These are phyloP conservation scores for Phaeomoniella chlamydospora DNA, from an alignment of 2,329 filamentous ascomycete genomes.

Conservation along the genomic window DNA sequence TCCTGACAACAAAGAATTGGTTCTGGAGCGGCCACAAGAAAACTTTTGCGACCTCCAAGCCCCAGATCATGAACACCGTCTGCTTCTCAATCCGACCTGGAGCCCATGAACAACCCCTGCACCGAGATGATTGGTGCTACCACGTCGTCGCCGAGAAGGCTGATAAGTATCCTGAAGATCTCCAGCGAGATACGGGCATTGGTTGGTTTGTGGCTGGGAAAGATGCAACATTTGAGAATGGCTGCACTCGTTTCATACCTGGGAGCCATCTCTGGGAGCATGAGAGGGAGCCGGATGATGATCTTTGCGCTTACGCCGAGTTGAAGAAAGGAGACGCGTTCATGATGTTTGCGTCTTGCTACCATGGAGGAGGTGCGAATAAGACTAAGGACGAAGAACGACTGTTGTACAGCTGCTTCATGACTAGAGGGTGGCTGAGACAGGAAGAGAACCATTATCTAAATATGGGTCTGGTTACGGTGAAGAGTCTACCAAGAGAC, in stretches of 20 bases:
- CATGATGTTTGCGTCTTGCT: constrained; percentile 17
- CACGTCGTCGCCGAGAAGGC: constrained; percentile 4
- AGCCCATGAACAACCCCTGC: constrained; percentile 6
- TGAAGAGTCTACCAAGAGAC: constrained; percentile 3
- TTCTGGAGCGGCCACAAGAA: constrained; percentile 16
- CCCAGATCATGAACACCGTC: constrained; percentile 10
- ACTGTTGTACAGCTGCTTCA: constrained; percentile 17
- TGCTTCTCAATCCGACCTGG: constrained; percentile 7
- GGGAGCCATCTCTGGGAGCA: constrained; percentile 10
- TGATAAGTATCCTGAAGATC: constrained; percentile 6
- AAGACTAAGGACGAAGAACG: constrained; percentile 16
- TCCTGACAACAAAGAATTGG: constrained; percentile 13
- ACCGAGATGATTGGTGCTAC: constrained; percentile 6
- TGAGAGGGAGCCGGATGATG: constrained; percentile 3
- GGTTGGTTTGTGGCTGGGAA: constrained; percentile 12
- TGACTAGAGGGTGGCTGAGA: constrained; percentile 17
- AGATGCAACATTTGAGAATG: constrained; percentile 11
- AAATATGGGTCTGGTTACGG: constrained; percentile 2
- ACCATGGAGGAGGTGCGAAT: constrained; percentile 19
- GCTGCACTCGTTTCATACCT: constrained; percentile 14
- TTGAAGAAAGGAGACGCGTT: constrained; percentile 19
- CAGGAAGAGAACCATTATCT: constrained; percentile 26
- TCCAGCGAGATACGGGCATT: constrained; percentile 9
- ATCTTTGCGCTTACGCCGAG: constrained; percentile 11
- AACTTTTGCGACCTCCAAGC: constrained; percentile 13